phyloP scores from a whole-genome alignment of 345 rosid genomes.

The Iberis pinnata region DNA sequence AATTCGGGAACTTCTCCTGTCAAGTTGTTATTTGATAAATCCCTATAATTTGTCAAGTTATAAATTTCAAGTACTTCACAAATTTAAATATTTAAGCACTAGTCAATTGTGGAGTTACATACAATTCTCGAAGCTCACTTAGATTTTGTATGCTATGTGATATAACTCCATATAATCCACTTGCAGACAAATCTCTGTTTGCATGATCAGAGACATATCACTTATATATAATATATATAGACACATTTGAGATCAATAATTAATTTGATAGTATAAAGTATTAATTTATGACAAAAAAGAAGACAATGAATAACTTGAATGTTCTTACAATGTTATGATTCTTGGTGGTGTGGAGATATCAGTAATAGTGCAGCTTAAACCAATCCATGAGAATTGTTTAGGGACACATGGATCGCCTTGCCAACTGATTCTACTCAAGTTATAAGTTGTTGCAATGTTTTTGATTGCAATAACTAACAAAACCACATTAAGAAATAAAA shows the following conservation, averaged over 20 bases:
- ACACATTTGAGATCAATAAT: neutral
- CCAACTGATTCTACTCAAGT: constrained; percentile 29
- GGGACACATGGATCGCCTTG: constrained; percentile 49
- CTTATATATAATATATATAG: neutral
- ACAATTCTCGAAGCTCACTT: constrained; percentile 31
- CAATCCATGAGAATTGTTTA: constrained; percentile 24
- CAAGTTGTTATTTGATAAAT: no score
- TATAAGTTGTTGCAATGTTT: constrained; percentile 32
- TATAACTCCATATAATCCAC: constrained; percentile 34
- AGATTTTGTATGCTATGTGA: constrained; percentile 26
- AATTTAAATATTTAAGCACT: no score
- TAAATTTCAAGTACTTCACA: constrained; percentile 46
- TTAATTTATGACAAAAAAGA: no score
- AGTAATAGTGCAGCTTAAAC: constrained; percentile 29
- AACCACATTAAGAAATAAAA: no score
- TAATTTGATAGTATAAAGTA: no score
- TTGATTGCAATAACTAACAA: no score
- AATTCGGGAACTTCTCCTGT: no score
- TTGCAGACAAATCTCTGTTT: constrained; percentile 37
- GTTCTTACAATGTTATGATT: constrained; percentile 42
- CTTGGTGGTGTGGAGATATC: constrained; percentile 26
- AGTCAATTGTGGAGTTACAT: constrained; percentile 12
- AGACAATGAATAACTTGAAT: no score
- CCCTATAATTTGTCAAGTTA: constrained; percentile 30
- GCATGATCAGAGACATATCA: no score